Conservation (phyloP, 202 grass and related monocot species). For the Schoenoplectus triqueter region DNA sequence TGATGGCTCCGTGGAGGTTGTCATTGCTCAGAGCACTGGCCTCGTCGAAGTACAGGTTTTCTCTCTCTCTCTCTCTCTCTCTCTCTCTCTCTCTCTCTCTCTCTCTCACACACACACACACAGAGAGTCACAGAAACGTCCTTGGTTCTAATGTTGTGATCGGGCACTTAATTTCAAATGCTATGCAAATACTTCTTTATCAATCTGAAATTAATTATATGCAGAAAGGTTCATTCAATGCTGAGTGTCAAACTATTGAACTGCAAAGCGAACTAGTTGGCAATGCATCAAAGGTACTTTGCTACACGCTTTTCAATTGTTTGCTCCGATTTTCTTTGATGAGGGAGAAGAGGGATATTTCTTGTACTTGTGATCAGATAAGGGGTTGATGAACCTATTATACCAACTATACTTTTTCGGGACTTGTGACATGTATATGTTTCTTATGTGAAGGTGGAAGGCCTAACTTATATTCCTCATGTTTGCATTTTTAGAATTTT, state of each 20-base stretch:
- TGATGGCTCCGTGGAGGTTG: slow-evolving; percentile 74
- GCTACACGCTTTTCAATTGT: neutral
- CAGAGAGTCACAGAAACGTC: neutral
- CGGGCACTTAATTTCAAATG: neutral
- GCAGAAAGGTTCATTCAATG: slow-evolving; percentile 81
- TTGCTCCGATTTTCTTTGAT: neutral
- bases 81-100: too few relatives aligned
- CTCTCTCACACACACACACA: neutral
- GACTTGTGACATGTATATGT: neutral
- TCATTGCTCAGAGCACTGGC: slow-evolving; percentile 85
- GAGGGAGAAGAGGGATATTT: neutral
- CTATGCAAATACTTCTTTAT: too few relatives aligned
- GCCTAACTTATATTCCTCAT: neutral
- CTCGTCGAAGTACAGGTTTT: slow-evolving; percentile 76
- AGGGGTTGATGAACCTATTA: neutral
- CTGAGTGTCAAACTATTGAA: slow-evolving; percentile 60
- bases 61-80: neutral
- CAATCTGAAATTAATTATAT: slow-evolving; percentile 45
- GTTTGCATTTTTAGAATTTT: neutral
- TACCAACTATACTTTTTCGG: neutral
- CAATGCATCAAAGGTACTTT: slow-evolving; percentile 83
- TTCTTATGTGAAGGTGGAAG: neutral
- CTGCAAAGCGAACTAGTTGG: slow-evolving; percentile 81
- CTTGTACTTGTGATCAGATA: neutral
- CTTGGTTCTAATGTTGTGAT: neutral